Evolutionary conservation across 805 yeast species (phyloP).

Genomic region (Kodamaea fukazawae): DNA sequence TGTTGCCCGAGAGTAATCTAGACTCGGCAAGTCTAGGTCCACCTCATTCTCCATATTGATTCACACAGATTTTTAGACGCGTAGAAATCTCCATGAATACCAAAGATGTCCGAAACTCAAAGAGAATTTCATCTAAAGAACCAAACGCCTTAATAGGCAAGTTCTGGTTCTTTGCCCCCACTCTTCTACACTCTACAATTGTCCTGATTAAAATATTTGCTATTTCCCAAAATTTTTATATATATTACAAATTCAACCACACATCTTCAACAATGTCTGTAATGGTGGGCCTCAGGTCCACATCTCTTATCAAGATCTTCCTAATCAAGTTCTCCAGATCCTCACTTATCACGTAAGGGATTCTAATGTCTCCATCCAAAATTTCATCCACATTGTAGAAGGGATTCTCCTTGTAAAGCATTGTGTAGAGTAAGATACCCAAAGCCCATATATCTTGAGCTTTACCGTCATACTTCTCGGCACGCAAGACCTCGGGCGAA

Average conservation of each 20-base stretch:
- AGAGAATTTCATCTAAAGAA: no score
- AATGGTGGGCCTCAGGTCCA: slow-evolving; percentile 68
- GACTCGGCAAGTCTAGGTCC: no score
- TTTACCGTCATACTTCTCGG: slow-evolving; percentile 84
- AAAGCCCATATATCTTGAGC: slow-evolving; percentile 98
- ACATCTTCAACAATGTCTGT: slow-evolving; percentile 62
- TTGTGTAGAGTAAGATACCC: slow-evolving; percentile 85
- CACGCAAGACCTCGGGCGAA: slow-evolving; percentile 91
- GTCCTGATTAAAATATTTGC: no score
- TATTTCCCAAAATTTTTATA: background rate
- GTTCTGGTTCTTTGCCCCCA: no score
- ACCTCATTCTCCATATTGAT: background rate
- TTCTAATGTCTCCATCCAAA: slow-evolving; percentile 79
- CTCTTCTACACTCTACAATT: no score
- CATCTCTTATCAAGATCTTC: slow-evolving; percentile 65
- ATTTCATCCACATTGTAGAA: slow-evolving; percentile 95
- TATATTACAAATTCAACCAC: slow-evolving; percentile 47
- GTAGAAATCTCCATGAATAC: no score
- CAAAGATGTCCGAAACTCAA: no score
- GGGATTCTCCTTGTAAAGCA: slow-evolving; percentile 91
- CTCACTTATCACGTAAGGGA: slow-evolving; percentile 65
- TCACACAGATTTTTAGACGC: background rate
- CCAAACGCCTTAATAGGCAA: no score
- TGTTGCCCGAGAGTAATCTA: no score
- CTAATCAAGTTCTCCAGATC: slow-evolving; percentile 60